Evolutionary conservation across 768 basidiomycete genomes (phyloP).

Genomic region (Tylopilus felleus): DNA sequence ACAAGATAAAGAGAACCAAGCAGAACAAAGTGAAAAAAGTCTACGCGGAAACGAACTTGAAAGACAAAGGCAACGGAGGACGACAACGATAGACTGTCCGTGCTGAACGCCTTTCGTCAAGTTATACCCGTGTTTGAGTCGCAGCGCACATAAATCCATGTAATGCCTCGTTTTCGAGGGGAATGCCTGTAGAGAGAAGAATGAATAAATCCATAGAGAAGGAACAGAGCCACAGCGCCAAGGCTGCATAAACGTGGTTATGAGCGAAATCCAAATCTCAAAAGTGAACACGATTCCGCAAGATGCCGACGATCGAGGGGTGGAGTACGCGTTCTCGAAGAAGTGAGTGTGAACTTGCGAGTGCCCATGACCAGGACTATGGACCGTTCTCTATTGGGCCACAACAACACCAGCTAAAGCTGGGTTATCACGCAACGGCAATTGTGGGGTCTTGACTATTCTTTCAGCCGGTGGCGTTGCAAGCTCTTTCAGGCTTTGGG

Average conservation of each 20-base stretch:
- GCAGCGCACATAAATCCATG: slow-evolving; percentile 17
- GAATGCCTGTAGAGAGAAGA: slow-evolving; percentile 30
- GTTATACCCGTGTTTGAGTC: slow-evolving; percentile 11
- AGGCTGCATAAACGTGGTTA: slow-evolving; percentile 7
- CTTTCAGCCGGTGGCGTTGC: slow-evolving; percentile 38
- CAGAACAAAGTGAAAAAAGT: slow-evolving; percentile 3
- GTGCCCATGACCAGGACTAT: background rate
- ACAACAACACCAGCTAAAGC: slow-evolving; percentile 44
- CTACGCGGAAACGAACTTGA: slow-evolving; percentile 1
- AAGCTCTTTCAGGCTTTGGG: slow-evolving; percentile 36
- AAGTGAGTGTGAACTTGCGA: slow-evolving; percentile 2
- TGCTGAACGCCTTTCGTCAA: slow-evolving; percentile 6
- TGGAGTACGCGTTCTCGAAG: background rate
- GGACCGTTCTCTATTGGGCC: slow-evolving; percentile 27
- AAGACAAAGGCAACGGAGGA: background rate
- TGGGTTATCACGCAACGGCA: slow-evolving; percentile 60
- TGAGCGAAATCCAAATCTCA: slow-evolving; percentile 1
- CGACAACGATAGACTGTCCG: background rate
- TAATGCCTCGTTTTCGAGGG: slow-evolving; percentile 17
- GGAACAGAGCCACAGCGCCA: slow-evolving; percentile 13
- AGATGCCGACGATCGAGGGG: background rate
- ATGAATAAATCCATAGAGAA: slow-evolving; percentile 33
- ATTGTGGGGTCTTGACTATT: slow-evolving; percentile 56
- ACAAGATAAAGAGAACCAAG: slow-evolving; percentile 20
- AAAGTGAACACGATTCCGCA: slow-evolving; percentile 3